phyloP scores from a whole-genome alignment of 2,329 filamentous ascomycete genomes.

The Daldinia sp. region DNA sequence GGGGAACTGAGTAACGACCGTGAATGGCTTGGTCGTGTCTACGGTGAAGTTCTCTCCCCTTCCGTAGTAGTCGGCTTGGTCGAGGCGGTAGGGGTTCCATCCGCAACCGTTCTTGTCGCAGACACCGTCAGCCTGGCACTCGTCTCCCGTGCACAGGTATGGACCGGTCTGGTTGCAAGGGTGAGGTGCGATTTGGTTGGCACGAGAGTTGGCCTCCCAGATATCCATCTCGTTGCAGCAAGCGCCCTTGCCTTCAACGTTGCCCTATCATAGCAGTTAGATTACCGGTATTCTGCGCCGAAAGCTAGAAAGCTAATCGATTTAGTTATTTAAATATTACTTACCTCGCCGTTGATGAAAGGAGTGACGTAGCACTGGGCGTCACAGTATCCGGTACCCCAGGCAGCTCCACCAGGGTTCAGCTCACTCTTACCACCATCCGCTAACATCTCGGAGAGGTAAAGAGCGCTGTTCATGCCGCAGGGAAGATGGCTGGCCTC shows the following conservation, averaged over 20 bases:
- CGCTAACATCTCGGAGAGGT: conserved; percentile 66
- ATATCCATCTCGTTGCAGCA: conserved; percentile 53
- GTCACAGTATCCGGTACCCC: conserved; percentile 52
- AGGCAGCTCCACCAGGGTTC: conserved; percentile 49
- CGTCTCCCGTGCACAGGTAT: conserved; percentile 45
- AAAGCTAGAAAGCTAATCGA: neutral
- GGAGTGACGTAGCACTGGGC: conserved; percentile 50
- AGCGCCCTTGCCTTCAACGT: conserved; percentile 47
- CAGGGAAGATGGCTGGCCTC: conserved; percentile 69
- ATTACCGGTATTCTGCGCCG: neutral
- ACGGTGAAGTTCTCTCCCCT: conserved; percentile 43
- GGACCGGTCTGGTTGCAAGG: conserved; percentile 47
- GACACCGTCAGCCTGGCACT: conserved; percentile 44
- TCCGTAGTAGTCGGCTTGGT: conserved; percentile 47
- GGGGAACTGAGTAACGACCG: conserved; percentile 50
- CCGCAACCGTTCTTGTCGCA: conserved; percentile 50
- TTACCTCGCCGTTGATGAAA: conserved; percentile 50
- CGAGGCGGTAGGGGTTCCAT: conserved; percentile 49
- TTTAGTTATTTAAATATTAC: conserved; percentile 12
- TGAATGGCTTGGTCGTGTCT: conserved; percentile 49
- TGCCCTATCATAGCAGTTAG: conserved; percentile 42
- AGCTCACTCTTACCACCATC: conserved; percentile 62
- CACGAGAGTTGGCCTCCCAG: conserved; percentile 50
- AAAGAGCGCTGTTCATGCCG: conserved; percentile 70
- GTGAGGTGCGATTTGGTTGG: conserved; percentile 49